Evolutionary conservation across 1,139 yeast species (phyloP).

Genomic region (Chernovozyma sophiae-reginae): DNA sequence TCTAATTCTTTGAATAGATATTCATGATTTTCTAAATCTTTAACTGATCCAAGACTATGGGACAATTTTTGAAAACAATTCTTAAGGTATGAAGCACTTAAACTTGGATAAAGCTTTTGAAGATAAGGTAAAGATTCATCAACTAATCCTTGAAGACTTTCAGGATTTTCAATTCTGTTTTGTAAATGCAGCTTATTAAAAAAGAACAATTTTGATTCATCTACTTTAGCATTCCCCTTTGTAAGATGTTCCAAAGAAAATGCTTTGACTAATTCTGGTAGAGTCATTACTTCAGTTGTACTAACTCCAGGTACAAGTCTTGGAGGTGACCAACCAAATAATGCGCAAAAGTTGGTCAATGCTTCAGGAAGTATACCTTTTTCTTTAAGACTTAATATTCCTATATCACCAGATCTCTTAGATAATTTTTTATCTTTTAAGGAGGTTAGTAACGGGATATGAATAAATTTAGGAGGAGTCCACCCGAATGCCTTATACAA

Average conservation of each 20-base stretch:
- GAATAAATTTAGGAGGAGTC: slow-evolving; percentile 78
- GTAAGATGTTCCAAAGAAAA: slow-evolving; percentile 69
- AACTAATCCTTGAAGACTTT: slow-evolving; percentile 28
- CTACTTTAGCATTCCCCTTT: slow-evolving; percentile 91
- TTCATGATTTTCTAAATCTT: slow-evolving; percentile 46
- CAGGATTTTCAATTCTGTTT: slow-evolving; percentile 30
- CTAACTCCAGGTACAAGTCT: slow-evolving; percentile 48
- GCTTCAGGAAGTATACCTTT: slow-evolving; percentile 83
- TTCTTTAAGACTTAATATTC: slow-evolving; percentile 54
- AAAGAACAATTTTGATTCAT: slow-evolving; percentile 64
- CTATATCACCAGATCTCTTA: slow-evolving; percentile 80
- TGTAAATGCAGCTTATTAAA: slow-evolving; percentile 70
- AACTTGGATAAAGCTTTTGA: slow-evolving; percentile 3
- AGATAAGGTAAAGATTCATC: slow-evolving; percentile 24
- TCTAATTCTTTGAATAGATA: slow-evolving; percentile 49
- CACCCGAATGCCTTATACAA: slow-evolving; percentile 84
- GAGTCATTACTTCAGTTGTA: slow-evolving; percentile 55
- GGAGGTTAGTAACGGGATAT: slow-evolving; percentile 82
- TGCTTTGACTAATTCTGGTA: slow-evolving; percentile 47
- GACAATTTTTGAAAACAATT: slow-evolving; percentile 28
- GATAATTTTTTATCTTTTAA: slow-evolving; percentile 74
- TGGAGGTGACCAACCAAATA: slow-evolving; percentile 93
- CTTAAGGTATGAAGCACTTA: slow-evolving; percentile 15
- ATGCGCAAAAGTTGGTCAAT: slow-evolving; percentile 76
- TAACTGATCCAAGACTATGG: slow-evolving; percentile 41